Conservation (phyloP, 805 yeast species). For the Cyberlindnera mississippiensis region DNA sequence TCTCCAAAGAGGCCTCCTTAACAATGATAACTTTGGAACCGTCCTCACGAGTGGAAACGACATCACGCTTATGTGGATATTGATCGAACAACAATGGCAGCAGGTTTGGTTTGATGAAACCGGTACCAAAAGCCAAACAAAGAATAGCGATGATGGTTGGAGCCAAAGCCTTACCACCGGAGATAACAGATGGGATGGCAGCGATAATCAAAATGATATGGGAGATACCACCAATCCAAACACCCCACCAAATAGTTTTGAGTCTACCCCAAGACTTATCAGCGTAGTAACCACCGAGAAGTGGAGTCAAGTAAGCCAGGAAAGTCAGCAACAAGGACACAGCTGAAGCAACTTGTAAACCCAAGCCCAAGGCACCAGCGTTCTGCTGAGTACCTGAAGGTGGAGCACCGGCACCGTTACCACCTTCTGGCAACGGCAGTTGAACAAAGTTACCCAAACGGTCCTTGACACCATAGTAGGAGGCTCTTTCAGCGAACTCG, state of each 20-base stretch:
- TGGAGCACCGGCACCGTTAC: slow-evolving; percentile 32
- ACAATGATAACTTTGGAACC: slow-evolving; percentile 70
- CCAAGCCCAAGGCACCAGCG: slow-evolving; percentile 56
- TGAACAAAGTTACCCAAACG: slow-evolving; percentile 81
- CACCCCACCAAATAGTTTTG: slow-evolving; percentile 60
- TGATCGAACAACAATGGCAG: slow-evolving; percentile 75
- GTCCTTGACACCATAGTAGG: slow-evolving; percentile 74
- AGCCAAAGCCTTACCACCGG: slow-evolving; percentile 50
- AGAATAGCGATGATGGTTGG: slow-evolving; percentile 46
- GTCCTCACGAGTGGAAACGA: slow-evolving; percentile 48
- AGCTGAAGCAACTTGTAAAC: slow-evolving; percentile 65
- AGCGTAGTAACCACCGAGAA: slow-evolving; percentile 70
- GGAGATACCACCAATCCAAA: slow-evolving; percentile 57
- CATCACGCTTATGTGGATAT: slow-evolving; percentile 57
- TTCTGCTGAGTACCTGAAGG: slow-evolving; percentile 22
- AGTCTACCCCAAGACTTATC: slow-evolving; percentile 74
- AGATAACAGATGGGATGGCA: slow-evolving; percentile 54
- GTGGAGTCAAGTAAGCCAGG: slow-evolving; percentile 79
- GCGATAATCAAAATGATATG: slow-evolving; percentile 64
- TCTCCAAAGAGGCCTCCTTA: slow-evolving; percentile 67
- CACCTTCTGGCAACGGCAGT: slow-evolving; percentile 38
- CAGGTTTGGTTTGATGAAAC: slow-evolving; percentile 71
- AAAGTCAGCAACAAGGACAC: slow-evolving; percentile 73
- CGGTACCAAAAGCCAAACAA: slow-evolving; percentile 71
- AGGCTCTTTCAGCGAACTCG: slow-evolving; percentile 77